Percentiles rank a stretch among this genome's conserved stretches.
These are phyloP conservation scores for Aspergillus ellipticus DNA, from an alignment of 495 filamentous ascomycete genomes.

Conservation along the genomic window DNA sequence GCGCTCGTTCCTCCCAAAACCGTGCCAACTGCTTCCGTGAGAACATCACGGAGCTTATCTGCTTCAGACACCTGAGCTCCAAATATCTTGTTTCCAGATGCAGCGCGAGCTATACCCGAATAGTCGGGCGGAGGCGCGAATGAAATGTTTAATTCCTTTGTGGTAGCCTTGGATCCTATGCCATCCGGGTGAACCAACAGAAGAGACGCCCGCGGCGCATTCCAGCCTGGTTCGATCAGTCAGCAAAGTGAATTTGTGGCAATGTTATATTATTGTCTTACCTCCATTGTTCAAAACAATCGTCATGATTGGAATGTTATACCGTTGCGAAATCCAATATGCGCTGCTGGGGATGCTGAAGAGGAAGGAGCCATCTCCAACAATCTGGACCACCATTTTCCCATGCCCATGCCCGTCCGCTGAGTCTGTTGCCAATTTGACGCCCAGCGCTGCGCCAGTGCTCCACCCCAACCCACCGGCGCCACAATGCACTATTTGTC, in stretches of 20 bases:
- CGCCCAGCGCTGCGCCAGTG: conserved; percentile 74
- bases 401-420: conserved; percentile 50
- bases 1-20: conserved; percentile 61
- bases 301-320: conserved; percentile 82
- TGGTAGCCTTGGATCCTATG: conserved; percentile 60
- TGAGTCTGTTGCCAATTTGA: conserved; percentile 70
- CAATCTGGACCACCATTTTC: conserved; percentile 73
- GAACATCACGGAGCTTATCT: conserved; percentile 43
- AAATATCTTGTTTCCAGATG: conserved; percentile 63
- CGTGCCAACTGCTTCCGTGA: conserved; percentile 56
- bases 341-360: conserved; percentile 81
- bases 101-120: conserved; percentile 78
- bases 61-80: conserved; percentile 48
- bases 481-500: conserved; percentile 79
- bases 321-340: conserved; percentile 83
- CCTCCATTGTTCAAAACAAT: conserved; percentile 89
- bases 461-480: conserved; percentile 92
- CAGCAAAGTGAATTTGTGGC: neutral
- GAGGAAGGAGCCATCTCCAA: conserved; percentile 83
- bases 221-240: conserved; percentile 59
- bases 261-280: neutral
- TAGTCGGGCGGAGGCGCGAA: conserved; percentile 78
- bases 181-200: conserved; percentile 72
- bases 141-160: conserved; percentile 76
- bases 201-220: conserved; percentile 64